These are phyloP conservation scores for Quercus phellos DNA, from an alignment of 331 rosid genomes.

Conservation along the genomic window DNA sequence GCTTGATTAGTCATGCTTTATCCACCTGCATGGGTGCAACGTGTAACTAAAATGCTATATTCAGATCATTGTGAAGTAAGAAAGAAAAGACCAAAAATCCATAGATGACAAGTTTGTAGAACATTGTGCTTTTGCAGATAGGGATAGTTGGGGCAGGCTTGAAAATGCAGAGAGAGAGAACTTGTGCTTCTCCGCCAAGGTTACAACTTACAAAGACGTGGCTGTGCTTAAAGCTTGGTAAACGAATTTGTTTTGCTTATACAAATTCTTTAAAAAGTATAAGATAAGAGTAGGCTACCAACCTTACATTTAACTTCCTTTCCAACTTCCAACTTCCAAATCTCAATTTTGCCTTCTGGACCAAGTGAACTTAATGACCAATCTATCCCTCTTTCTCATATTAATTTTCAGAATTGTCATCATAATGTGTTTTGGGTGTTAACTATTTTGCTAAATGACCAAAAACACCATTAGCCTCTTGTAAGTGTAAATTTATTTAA, in stretches of 20 bases:
- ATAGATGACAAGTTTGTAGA: conserved; percentile 21
- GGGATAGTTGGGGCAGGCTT: conserved; percentile 47
- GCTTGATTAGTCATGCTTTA: not conserved
- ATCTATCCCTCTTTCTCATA: conserved; percentile 1
- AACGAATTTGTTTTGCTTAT: conserved; percentile 21
- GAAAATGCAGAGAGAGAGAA: conserved; percentile 19
- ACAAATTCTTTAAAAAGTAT: conserved; percentile 5
- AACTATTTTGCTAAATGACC: not conserved
- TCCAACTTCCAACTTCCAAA: conserved; percentile 44
- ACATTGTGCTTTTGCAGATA: not conserved
- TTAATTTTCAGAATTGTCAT: not conserved
- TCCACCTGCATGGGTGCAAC: not conserved
- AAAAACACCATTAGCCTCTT: not conserved
- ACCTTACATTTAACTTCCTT: conserved; percentile 51
- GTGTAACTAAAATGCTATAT: not conserved
- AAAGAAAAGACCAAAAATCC: not conserved
- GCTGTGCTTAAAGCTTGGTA: conserved; percentile 12
- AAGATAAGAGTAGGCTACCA: conserved; percentile 69
- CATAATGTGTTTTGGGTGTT: not conserved
- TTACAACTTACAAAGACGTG: conserved; percentile 11
- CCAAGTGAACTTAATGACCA: not conserved
- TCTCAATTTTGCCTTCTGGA: conserved; percentile 18
- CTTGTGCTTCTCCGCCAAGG: conserved; percentile 15
- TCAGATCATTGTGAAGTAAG: not conserved
- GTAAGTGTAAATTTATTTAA: too few relatives aligned